A percentile compares a stretch with the other conserved stretches of the same genome.
These are phyloP conservation scores for Malus fusca DNA, from an alignment of 306 rosid genomes.

Conservation along the genomic window DNA sequence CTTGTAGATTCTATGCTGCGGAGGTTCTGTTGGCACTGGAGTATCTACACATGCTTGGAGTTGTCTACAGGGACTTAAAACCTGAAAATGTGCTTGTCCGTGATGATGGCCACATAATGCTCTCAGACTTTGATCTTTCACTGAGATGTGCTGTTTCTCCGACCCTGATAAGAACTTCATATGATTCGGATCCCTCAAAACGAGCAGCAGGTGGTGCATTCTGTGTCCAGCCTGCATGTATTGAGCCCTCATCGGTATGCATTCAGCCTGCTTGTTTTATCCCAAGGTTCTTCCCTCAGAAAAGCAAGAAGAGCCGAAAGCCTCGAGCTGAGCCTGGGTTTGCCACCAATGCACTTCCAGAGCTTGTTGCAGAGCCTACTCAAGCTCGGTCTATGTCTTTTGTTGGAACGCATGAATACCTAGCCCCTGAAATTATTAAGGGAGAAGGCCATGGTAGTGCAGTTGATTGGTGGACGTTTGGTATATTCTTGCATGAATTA, in stretches of 20 bases:
- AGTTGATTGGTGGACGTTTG: conserved; percentile 99
- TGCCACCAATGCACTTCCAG: conserved; percentile 66
- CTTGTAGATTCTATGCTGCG: conserved; percentile 88
- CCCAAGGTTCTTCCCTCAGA: conserved; percentile 78
- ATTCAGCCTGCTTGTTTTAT: conserved; percentile 93
- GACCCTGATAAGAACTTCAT: conserved; percentile 62
- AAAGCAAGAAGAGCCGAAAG: conserved; percentile 59
- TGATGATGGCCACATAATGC: conserved; percentile 99
- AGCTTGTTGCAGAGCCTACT: conserved; percentile 98
- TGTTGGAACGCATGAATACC: conserved; percentile 95
- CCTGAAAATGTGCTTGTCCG: conserved; percentile 98
- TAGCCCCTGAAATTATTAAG: conserved; percentile 95
- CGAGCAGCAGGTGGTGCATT: conserved; percentile 70
- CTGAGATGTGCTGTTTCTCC: conserved; percentile 88
- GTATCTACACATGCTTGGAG: conserved; percentile 99
- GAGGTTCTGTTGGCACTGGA: conserved; percentile 95
- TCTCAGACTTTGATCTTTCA: conserved; percentile 94
- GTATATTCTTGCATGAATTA: conserved; percentile 88
- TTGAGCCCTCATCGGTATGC: conserved; percentile 85
- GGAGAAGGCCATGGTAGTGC: conserved; percentile 99
- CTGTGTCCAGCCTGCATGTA: conserved; percentile 94
- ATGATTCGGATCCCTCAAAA: conserved; percentile 75
- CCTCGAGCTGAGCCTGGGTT: conserved; percentile 59
- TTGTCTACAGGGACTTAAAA: conserved; percentile 93
- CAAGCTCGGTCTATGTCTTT: conserved; percentile 94